These are phyloP conservation scores for Aspergillus saccharolyticus DNA, from an alignment of 495 filamentous ascomycete species.

Conservation along the genomic window DNA sequence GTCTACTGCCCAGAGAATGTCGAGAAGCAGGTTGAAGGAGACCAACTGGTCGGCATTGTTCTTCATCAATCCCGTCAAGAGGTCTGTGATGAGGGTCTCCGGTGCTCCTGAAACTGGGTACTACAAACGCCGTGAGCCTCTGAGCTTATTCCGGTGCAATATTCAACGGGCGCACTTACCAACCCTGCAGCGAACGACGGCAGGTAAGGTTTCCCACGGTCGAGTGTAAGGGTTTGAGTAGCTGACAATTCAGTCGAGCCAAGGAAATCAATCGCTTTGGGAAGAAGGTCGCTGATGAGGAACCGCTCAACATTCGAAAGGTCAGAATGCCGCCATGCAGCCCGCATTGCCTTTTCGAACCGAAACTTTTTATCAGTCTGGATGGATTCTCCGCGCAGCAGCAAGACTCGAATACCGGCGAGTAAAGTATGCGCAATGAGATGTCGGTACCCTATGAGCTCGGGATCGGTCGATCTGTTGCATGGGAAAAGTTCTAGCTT, in stretches of 20 bases:
- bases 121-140: conserved; percentile 15
- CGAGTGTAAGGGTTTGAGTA: conserved; percentile 2
- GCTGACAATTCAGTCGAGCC: conserved; percentile 13
- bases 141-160: not conserved
- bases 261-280: conserved; percentile 16
- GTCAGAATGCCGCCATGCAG: conserved; percentile 23
- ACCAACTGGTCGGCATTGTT: conserved; percentile 15
- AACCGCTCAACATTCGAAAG: conserved; percentile 20
- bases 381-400: conserved; percentile 19
- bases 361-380: conserved; percentile 19
- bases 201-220: conserved; percentile 7
- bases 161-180: conserved; percentile 11
- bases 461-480: conserved; percentile 7
- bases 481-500: conserved; percentile 22
- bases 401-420: conserved; percentile 21
- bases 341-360: conserved; percentile 21
- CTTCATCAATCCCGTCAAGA: conserved; percentile 16
- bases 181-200: conserved; percentile 15
- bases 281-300: conserved; percentile 19
- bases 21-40: conserved; percentile 19
- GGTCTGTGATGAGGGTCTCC: conserved; percentile 20
- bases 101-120: conserved; percentile 17
- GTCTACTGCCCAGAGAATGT: conserved; percentile 23
- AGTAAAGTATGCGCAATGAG: conserved; percentile 20
- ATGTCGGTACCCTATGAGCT: conserved; percentile 16